Evolutionary conservation across 129 eudicot species (phyloP).

Genomic region (Escallonia herrerae): DNA sequence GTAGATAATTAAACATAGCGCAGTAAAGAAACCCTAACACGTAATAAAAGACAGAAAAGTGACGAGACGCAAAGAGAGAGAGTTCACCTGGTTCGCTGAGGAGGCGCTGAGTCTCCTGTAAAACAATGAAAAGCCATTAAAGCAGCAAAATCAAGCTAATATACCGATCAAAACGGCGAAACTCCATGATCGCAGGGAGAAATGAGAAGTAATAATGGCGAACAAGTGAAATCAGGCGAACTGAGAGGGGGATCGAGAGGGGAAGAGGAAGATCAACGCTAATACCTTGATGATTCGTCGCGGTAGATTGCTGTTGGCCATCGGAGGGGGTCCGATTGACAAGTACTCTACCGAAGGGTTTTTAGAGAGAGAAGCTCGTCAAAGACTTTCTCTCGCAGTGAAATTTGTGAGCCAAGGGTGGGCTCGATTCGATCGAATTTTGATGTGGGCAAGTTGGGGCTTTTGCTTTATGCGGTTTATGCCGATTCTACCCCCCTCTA

Average conservation of each 20-base stretch:
- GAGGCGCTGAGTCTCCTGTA: constrained; percentile 93
- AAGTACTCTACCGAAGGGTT: constrained; percentile 16
- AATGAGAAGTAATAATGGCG: neutral
- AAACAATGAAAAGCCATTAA: constrained; percentile 13
- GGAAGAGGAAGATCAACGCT: constrained; percentile 13
- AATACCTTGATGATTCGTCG: constrained; percentile 86
- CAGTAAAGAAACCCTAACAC: too few relatives aligned
- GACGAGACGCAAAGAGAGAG: neutral
- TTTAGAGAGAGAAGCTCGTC: neutral
- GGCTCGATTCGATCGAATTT: too few relatives aligned
- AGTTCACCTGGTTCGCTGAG: constrained; percentile 88
- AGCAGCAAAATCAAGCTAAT: neutral
- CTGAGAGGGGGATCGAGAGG: constrained; percentile 17
- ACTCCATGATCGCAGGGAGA: neutral
- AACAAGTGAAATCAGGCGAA: constrained; percentile 6
- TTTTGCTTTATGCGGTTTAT: too few relatives aligned
- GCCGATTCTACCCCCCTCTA: too few relatives aligned
- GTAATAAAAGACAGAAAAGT: too few relatives aligned
- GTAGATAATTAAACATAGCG: too few relatives aligned
- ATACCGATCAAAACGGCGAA: too few relatives aligned
- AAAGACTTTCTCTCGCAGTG: too few relatives aligned
- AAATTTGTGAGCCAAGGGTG: too few relatives aligned
- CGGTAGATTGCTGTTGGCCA: constrained; percentile 90
- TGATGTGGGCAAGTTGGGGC: too few relatives aligned
- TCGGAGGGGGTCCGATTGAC: constrained; percentile 25